Base-by-base conservation (phyloP, 139 green algal genomes). In the Desmodesmus armatus region DNA sequence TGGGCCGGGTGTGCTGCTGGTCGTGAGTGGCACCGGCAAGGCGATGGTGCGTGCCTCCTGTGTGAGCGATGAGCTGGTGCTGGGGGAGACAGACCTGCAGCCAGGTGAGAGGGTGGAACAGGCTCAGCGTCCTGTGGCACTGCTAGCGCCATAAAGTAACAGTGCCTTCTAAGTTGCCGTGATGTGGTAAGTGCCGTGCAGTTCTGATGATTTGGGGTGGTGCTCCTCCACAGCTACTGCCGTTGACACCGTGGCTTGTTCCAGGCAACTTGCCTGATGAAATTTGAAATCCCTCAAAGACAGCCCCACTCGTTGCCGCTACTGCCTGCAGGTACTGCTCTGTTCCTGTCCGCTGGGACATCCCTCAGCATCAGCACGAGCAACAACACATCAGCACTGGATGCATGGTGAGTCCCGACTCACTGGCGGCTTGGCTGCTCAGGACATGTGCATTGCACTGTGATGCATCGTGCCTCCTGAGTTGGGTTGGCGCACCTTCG, bases 1-100 rank as follows among this genome's bases (percentile, higher is more conserved):
- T 11, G 75, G 53, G 19, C 75, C 75, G 53, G 53, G 75, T 19
- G 53, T 70, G 33, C 21, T 82, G 75, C 53, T 82, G 7, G 75
- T 82, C 35, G 33, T 37, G 3, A 35, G 53, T 1, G 75, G 75
- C 27, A 40, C 15, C 11, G 75, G 75, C 27, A 21, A 37, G 11
- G 75, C 13, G 5, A 53, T 40, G 21, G 75, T 82, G 35, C 70
- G 53, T 51, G 53, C 75, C 17, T 51, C 53, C 6, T 51, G 70
- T 33, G 75, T 82, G 53, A 25, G 51, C 21, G 60, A 66, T 47
- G 60, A 41, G 25, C 19, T 17, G 23, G 3, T 71, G 21, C 4
- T 82, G 33, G 75, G 71, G 35, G 75, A 82, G 35, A 33, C 23
- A 25, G 75, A 69, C 53, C n/a, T 82, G 35, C 51, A 51, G 6